Percentiles rank a stretch among this genome's conserved stretches.
Conservation (phyloP, 139 green algal species). For the Tetraselmis chui region DNA sequence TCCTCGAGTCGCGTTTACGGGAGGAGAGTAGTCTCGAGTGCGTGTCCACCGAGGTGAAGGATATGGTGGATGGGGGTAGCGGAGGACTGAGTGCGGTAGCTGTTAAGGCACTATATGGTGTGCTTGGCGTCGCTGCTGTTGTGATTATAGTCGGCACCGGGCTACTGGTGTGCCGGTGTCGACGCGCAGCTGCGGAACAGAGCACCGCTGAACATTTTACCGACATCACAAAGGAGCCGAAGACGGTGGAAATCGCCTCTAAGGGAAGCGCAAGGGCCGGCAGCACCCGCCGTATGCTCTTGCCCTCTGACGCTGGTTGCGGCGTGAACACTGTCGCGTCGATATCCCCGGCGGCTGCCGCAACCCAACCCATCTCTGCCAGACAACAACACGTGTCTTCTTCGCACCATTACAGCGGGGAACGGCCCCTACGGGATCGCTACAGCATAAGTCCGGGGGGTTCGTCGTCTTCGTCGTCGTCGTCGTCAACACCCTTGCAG, state of each 20-base stretch:
- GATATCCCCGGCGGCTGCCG: background rate
- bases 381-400: no score
- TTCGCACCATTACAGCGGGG: no score
- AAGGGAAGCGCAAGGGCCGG: no score
- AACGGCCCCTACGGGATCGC: background rate
- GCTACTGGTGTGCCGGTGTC: background rate
- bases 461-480: no score
- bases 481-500: no score
- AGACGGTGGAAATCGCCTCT: background rate
- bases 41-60: background rate
- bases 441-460: no score
- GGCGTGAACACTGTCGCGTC: background rate
- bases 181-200: background rate
- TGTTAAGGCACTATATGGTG: background rate
- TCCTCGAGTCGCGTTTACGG: background rate
- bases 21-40: background rate
- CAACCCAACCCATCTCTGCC: background rate
- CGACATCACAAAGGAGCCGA: background rate
- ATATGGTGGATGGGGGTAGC: background rate
- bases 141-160: background rate
- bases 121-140: background rate
- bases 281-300: background rate
- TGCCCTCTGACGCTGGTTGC: background rate
- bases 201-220: background rate
- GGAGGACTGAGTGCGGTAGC: background rate